Conservation (phyloP, 345 rosid genomes). For the Corchorus capsularis region DNA sequence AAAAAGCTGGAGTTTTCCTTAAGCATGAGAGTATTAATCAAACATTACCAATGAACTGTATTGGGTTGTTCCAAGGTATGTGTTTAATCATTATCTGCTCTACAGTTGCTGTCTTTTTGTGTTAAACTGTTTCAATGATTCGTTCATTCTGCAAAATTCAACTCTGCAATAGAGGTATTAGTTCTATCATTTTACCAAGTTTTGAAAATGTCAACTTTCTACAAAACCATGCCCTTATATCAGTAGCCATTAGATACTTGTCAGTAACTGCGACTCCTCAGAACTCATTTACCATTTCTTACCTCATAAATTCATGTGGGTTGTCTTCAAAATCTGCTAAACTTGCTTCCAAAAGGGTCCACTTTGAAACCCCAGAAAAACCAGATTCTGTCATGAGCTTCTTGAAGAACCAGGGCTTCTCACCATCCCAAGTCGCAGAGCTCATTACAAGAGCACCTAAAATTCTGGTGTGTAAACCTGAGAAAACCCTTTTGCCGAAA, state of each 20-base stretch:
- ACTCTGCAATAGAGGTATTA: background rate
- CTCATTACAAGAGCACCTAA: background rate
- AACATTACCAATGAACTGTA: too few species aligned
- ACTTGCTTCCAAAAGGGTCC: too few species aligned
- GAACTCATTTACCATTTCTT: background rate
- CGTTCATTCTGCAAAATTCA: background rate
- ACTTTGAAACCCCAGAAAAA: background rate
- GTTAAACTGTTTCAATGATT: background rate
- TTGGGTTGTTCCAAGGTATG: background rate
- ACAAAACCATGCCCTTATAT: too few species aligned
- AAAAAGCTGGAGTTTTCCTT: too few species aligned
- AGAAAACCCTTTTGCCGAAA: conserved; percentile 18
- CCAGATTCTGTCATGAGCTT: background rate
- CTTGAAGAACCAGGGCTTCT: conserved; percentile 13
- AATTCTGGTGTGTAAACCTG: background rate
- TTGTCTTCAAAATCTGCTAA: background rate
- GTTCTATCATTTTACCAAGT: background rate
- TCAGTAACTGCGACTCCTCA: background rate
- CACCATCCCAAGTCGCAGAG: conserved; percentile 10
- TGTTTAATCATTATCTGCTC: background rate
- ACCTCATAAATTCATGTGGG: background rate
- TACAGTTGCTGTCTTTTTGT: background rate
- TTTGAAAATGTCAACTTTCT: too few species aligned
- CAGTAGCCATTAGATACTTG: too few species aligned
- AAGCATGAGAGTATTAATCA: too few species aligned